Percentiles rank a stretch among this genome's conserved stretches.
Evolutionary conservation across 2,329 filamentous ascomycete species (phyloP).

Genomic region (Fusarium beomiforme): DNA sequence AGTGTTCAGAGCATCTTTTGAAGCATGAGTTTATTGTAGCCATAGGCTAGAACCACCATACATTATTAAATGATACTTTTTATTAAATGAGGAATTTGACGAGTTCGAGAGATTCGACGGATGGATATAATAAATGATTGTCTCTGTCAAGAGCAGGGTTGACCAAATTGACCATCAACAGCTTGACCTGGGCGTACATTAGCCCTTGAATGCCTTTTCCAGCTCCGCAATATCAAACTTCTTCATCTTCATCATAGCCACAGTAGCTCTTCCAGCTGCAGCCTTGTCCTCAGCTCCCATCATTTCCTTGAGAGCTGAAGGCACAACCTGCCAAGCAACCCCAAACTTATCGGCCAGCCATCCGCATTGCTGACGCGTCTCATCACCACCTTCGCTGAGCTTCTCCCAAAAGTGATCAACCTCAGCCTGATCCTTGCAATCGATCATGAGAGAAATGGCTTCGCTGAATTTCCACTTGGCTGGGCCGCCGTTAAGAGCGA

Average conservation of each 20-base stretch:
- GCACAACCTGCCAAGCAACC: conserved; percentile 59
- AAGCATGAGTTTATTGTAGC: neutral
- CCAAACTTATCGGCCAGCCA: conserved; percentile 59
- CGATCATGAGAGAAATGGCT: conserved; percentile 56
- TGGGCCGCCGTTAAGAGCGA: conserved; percentile 57
- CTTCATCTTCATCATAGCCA: conserved; percentile 55
- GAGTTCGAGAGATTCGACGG: too few species aligned
- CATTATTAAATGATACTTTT: neutral
- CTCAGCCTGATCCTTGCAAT: conserved; percentile 57
- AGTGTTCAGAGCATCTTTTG: neutral
- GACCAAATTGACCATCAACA: neutral
- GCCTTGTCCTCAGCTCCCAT: conserved; percentile 48
- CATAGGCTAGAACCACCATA: neutral
- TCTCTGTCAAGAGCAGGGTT: neutral
- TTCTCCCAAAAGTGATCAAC: conserved; percentile 59
- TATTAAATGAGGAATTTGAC: too few species aligned
- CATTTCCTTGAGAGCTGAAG: conserved; percentile 49
- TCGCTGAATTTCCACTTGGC: conserved; percentile 50
- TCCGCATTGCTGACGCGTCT: conserved; percentile 52
- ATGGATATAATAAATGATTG: neutral
- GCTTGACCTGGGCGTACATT: neutral
- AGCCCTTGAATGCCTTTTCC: conserved; percentile 46
- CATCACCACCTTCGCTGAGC: conserved; percentile 53
- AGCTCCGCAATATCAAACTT: conserved; percentile 55
- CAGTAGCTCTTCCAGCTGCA: conserved; percentile 44